phyloP scores from a whole-genome alignment of 306 rosid species.

The Crotalaria pallida region DNA sequence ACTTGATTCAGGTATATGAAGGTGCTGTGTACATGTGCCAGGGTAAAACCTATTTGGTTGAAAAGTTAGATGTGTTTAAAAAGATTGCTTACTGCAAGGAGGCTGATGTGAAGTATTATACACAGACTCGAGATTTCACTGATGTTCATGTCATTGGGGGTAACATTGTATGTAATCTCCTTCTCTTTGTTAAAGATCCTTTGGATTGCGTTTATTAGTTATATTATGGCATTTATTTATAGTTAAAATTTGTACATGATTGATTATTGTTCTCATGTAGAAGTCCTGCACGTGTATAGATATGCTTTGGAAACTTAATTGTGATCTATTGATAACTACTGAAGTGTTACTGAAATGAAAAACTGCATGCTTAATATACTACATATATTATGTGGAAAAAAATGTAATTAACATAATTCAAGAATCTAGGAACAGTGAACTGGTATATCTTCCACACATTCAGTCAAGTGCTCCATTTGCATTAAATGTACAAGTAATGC shows the following conservation, averaged over 20 bases:
- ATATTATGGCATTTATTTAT: background rate
- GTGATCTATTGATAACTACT: background rate
- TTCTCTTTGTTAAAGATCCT: conserved; percentile 9
- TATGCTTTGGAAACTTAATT: background rate
- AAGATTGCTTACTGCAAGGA: conserved; percentile 62
- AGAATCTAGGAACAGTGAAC: background rate
- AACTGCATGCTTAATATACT: background rate
- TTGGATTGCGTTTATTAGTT: conserved; percentile 18
- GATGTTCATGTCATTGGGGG: conserved; percentile 79
- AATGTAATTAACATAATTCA: background rate
- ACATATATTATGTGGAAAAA: background rate
- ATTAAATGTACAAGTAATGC: conserved; percentile 1
- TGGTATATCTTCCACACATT: background rate
- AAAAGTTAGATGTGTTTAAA: conserved; percentile 51
- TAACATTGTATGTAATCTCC: conserved; percentile 56
- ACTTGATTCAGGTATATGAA: conserved; percentile 68
- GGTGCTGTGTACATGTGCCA: conserved; percentile 91
- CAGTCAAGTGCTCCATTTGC: conserved; percentile 5
- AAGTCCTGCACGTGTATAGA: background rate
- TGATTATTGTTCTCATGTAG: conserved; percentile 1
- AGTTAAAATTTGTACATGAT: background rate
- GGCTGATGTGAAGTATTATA: conserved; percentile 86
- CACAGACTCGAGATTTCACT: conserved; percentile 71
- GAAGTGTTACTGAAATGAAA: background rate
- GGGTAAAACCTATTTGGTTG: conserved; percentile 83